Conservation (phyloP, 2,329 filamentous ascomycete genomes). For the Paraphoma sp. region DNA sequence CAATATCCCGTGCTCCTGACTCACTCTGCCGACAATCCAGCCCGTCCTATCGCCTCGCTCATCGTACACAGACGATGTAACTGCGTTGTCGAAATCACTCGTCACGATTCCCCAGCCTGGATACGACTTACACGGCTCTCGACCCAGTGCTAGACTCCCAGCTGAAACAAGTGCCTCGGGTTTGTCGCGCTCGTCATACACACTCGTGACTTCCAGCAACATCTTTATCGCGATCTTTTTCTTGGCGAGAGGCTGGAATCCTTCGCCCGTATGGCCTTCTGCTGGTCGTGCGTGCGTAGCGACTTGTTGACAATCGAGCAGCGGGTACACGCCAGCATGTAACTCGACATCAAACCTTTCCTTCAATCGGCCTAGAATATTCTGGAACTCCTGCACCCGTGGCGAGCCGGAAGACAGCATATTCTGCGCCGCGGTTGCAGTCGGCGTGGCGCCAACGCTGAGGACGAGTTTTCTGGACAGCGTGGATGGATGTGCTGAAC, state of each 20-base stretch:
- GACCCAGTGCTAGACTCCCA: conserved; percentile 72
- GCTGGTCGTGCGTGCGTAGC: conserved; percentile 68
- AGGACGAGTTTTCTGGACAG: conserved; percentile 56
- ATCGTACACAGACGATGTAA: conserved; percentile 30
- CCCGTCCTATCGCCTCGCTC: conserved; percentile 45
- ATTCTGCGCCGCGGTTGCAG: conserved; percentile 71
- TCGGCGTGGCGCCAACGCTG: conserved; percentile 79
- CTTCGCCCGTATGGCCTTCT: conserved; percentile 11
- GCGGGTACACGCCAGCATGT: conserved; percentile 78
- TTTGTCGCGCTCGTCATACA: conserved; percentile 61
- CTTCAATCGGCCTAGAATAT: conserved; percentile 48
- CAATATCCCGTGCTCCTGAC: conserved; percentile 80
- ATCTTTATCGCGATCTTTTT: conserved; percentile 70
- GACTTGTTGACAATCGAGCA: conserved; percentile 80
- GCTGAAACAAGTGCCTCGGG: conserved; percentile 73
- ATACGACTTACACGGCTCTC: conserved; percentile 76
- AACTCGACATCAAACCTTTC: conserved; percentile 62
- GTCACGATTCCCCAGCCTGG: conserved; percentile 73
- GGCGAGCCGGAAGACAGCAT: conserved; percentile 51
- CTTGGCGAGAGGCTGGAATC: conserved; percentile 52
- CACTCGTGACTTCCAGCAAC: conserved; percentile 73
- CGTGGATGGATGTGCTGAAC: conserved; percentile 44
- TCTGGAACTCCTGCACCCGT: conserved; percentile 49
- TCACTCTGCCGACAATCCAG: conserved; percentile 75
- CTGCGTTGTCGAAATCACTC: conserved; percentile 58